Evolutionary conservation across 495 filamentous ascomycete genomes (phyloP), one percentile per base, ranked within the genome.

Genomic region (Talaromyces trachyspermus): DNA sequence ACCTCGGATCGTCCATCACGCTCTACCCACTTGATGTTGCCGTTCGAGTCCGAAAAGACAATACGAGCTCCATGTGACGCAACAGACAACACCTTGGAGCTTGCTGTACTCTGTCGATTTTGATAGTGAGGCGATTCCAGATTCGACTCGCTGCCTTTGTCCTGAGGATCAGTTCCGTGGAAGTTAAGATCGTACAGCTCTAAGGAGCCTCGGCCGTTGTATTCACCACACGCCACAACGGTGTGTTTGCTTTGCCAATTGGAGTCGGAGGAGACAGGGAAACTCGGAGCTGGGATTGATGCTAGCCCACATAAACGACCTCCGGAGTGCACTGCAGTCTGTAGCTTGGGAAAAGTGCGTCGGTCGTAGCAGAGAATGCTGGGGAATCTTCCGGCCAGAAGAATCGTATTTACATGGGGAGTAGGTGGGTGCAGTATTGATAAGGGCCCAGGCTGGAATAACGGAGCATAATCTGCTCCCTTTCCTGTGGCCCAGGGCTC

Each of bases 21-120:
- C 64, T 97, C 91, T 19, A 92, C 77, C 90, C 91, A 96, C 64
- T 89, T 95, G 49, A 97, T 60, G 49, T 82, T 81, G 0, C 91
- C 91, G 39, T 88, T 80, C 4, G 84, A 81, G 52, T 96, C 91
- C 0, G 86, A 86, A 52, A 86, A 88, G 18, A 91, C 86, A 32
- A 97, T 77, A 2, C 86, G 76, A 12, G 86, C 84, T 2, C 91
- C 91, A 53, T 97, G 91, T 25, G 84, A 84, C 8, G 79, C 83
- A 0, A 95, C 84, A 1, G 86, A 88, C 9, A 97, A 77, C 20
- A 96, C 64, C 56, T 92, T 94, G 8, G 85, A 86, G 37, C 76
- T 73, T 11, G 86, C 85, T 5, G 86, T 83, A 8, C 85, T 90
- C 58, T 91, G 87, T 3, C 91, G 83, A 55, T 97, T 97, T 54